phyloP scores from a whole-genome alignment of 129 eudicot species.

The Chrysanthemum seticuspe region DNA sequence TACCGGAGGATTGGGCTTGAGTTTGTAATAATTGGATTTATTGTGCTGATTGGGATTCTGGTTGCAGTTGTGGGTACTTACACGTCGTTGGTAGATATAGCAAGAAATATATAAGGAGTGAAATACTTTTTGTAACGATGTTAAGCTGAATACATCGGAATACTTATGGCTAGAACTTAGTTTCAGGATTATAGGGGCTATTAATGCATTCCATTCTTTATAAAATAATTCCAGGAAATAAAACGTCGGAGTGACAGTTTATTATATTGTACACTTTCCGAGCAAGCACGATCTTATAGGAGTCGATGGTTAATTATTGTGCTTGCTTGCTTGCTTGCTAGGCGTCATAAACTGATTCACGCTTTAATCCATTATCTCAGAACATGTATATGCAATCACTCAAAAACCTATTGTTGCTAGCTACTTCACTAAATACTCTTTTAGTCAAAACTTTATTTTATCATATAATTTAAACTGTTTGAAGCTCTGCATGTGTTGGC shows the following conservation, averaged over 20 bases:
- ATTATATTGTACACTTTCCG: neutral
- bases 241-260: neutral
- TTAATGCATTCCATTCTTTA: neutral
- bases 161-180: neutral
- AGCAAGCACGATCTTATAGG: neutral
- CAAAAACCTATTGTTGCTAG: too few species aligned
- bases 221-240: neutral
- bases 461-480: too few species aligned
- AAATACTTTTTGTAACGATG: neutral
- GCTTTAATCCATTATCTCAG: too few species aligned
- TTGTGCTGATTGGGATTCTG: conserved; percentile 43
- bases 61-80: conserved; percentile 69
- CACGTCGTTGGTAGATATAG: conserved; percentile 49
- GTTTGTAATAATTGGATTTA: conserved; percentile 32
- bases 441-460: too few species aligned
- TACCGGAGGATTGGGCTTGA: conserved; percentile 52
- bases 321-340: too few species aligned
- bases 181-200: neutral
- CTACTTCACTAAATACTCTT: too few species aligned
- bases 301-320: too few species aligned
- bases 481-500: too few species aligned
- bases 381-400: too few species aligned
- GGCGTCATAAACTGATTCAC: too few species aligned
- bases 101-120: conserved; percentile 20
- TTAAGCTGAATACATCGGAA: neutral